Evolutionary conservation across 768 basidiomycete species (phyloP).

Genomic region (Leccinum boreale): DNA sequence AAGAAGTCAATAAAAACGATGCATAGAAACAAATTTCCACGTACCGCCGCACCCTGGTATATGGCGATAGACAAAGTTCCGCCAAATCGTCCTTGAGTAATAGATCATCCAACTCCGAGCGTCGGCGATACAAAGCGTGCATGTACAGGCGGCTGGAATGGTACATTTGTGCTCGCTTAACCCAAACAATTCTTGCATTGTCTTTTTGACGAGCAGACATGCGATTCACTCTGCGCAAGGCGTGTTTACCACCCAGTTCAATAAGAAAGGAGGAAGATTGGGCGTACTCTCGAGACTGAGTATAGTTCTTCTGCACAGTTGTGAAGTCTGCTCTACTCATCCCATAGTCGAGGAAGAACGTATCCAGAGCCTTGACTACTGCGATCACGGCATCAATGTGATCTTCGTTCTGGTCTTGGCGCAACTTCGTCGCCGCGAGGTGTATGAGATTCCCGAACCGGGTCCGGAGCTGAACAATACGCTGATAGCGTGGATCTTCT

Average conservation of each 20-base stretch:
- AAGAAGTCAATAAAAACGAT: conserved; percentile 1
- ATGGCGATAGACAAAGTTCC: conserved; percentile 75
- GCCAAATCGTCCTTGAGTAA: conserved; percentile 60
- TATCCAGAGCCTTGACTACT: conserved; percentile 71
- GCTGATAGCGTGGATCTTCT: conserved; percentile 70
- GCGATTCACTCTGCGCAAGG: conserved; percentile 51
- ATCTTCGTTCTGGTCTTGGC: conserved; percentile 64
- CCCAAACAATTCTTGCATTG: conserved; percentile 68
- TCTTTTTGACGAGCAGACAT: conserved; percentile 70
- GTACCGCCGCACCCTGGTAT: conserved; percentile 74
- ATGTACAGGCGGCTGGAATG: conserved; percentile 74
- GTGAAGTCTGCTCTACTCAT: conserved; percentile 57
- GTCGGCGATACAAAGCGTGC: conserved; percentile 70
- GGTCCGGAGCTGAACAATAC: conserved; percentile 50
- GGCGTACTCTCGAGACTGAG: conserved; percentile 30
- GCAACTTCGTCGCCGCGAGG: conserved; percentile 61
- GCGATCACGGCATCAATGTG: conserved; percentile 82
- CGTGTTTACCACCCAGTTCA: not conserved
- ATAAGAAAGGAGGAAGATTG: not conserved
- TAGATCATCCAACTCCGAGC: conserved; percentile 70
- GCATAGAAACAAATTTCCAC: conserved; percentile 11
- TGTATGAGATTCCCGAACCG: conserved; percentile 70
- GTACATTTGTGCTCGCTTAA: conserved; percentile 78
- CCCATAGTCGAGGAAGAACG: conserved; percentile 70
- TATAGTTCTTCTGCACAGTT: conserved; percentile 50